A percentile compares a stretch with the other conserved stretches of the same genome.
phyloP scores from a whole-genome alignment of 2,329 filamentous ascomycete species.

The Leptodontidium sp. region DNA sequence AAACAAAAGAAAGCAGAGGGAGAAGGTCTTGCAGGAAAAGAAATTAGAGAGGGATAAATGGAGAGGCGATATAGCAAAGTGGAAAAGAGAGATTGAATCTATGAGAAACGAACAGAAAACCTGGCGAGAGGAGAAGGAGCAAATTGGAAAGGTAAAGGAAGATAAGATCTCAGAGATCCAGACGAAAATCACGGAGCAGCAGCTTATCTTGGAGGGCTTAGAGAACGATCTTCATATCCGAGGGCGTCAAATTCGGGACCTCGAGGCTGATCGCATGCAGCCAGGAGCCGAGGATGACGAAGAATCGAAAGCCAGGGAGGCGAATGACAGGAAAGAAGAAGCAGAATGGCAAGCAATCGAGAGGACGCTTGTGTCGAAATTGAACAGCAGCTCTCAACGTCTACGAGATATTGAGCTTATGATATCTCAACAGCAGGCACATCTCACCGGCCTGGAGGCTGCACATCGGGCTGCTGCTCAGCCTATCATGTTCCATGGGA shows the following conservation, averaged over 20 bases:
- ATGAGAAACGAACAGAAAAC: conserved; percentile 64
- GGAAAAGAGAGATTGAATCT: conserved; percentile 68
- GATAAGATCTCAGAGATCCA: conserved; percentile 60
- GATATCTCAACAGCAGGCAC: conserved; percentile 35
- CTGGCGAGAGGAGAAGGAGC: conserved; percentile 62
- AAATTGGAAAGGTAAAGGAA: conserved; percentile 60
- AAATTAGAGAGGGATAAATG: conserved; percentile 73
- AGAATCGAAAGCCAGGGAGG: conserved; percentile 43
- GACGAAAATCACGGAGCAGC: conserved; percentile 64
- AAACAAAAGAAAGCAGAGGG: conserved; percentile 79
- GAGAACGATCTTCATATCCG: conserved; percentile 79
- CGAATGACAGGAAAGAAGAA: conserved; percentile 43
- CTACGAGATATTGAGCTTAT: conserved; percentile 41
- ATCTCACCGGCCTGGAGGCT: conserved; percentile 38
- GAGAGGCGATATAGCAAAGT: conserved; percentile 73
- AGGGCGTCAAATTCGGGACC: conserved; percentile 73
- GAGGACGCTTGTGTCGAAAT: conserved; percentile 36
- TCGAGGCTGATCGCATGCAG: conserved; percentile 75
- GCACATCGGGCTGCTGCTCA: conserved; percentile 28
- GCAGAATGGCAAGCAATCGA: conserved; percentile 45
- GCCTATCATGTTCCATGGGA: conserved; percentile 44
- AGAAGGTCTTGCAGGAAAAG: conserved; percentile 74
- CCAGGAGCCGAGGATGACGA: conserved; percentile 69
- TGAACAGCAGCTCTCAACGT: conserved; percentile 36
- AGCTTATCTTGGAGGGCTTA: conserved; percentile 62